Evolutionary conservation across 108 stramenopile genomes (phyloP), one percentile per base, ranked within the genome.

Genomic region (Cyclotella atomus): DNA sequence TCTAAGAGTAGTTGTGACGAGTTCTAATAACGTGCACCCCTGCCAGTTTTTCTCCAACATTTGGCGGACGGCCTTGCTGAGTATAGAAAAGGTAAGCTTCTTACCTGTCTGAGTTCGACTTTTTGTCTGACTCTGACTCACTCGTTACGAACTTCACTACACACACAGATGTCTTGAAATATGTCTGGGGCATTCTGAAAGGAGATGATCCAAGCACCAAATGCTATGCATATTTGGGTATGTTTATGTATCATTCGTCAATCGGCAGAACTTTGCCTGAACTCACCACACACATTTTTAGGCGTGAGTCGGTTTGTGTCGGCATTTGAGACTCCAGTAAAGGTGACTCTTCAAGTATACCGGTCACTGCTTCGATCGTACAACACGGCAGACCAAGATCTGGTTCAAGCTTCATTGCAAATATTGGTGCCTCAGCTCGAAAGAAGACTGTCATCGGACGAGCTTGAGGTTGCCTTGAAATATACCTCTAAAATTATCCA

Each of bases 161-260:
- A n/a, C n/a, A n/a, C n/a, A n/a, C n/a, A n/a, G n/a, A 95, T 33
- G 72, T 99, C 34, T 77, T 99, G 45, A 95, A 96, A 70, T 97
- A 92, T 70, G 91, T 96, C 23, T 96, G 92, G 95, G 77, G 77
- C 34, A 76, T 91, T 52, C 73, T 95, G 32, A 96, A 95, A 77
- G 87, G 82, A 41, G 96, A 97, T 10, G 91, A 96, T 73, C 49
- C 83, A 21, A 68, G 78, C 12, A 89, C 92, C 59, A 98, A 96
- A 81, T 85, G 87, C 68, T 97, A 95, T 91, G 96, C n/a, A n/a
- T n/a, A n/a, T n/a, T n/a, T n/a, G n/a, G n/a, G n/a, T n/a, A n/a
- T n/a, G n/a, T n/a, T n/a, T n/a, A n/a, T n/a, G n/a, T n/a, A n/a
- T n/a, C n/a, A n/a, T n/a, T n/a, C n/a, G n/a, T n/a, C n/a, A n/a